Percentiles rank a stretch among this genome's conserved stretches.
Conservation (phyloP, 257 asterid genomes). For the Schizonepeta tenuifolia region DNA sequence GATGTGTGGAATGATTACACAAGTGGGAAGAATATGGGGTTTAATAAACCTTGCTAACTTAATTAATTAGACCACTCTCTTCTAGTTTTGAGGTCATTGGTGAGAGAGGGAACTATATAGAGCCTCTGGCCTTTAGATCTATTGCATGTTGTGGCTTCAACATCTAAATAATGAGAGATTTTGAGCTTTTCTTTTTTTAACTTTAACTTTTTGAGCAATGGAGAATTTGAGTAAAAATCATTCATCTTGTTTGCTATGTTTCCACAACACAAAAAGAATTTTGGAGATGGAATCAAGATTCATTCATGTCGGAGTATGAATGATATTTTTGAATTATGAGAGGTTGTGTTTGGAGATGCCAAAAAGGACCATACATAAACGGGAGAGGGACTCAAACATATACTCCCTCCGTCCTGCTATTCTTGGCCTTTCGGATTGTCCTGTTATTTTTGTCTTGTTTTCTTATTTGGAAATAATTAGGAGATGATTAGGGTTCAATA, state of each 20-base stretch:
- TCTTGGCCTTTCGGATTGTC: no score
- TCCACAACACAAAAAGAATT: background rate
- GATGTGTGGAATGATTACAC: constrained; percentile 72
- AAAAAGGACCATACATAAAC: no score
- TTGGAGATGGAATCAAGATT: background rate
- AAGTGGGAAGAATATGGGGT: constrained; percentile 78
- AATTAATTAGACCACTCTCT: constrained; percentile 1
- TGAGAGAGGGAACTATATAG: background rate
- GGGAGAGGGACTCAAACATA: no score
- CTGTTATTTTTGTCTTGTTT: no score
- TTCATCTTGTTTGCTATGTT: background rate
- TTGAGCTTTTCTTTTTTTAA: background rate
- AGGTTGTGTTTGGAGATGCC: no score
- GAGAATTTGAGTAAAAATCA: background rate
- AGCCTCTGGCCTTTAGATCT: background rate
- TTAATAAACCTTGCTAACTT: constrained; percentile 77
- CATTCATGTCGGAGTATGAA: no score
- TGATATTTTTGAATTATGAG: no score
- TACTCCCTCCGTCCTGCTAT: no score
- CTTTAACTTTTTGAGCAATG: no score
- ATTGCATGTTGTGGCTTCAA: background rate
- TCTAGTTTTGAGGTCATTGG: no score
- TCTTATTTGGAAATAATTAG: no score
- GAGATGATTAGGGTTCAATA: no score
- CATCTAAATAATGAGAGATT: background rate